Conservation (phyloP, 768 basidiomycete genomes). For the Panaeolus cyanescens region DNA sequence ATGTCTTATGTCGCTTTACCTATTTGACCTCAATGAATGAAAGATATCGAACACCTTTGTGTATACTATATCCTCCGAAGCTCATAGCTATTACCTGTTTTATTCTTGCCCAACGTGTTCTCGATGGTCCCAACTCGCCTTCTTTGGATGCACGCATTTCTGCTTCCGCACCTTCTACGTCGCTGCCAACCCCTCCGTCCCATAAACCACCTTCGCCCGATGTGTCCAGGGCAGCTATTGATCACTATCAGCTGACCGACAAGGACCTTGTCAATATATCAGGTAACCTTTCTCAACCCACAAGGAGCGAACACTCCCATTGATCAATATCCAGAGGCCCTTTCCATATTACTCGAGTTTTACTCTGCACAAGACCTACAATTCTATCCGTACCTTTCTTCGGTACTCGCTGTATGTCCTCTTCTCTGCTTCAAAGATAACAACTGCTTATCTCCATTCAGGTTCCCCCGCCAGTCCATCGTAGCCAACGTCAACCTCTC, state of each 20-base stretch:
- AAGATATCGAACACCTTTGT: constrained; percentile 81
- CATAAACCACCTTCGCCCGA: constrained; percentile 75
- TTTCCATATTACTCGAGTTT: constrained; percentile 71
- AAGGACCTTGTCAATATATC: constrained; percentile 57
- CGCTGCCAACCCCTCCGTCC: constrained; percentile 80
- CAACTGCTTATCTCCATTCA: constrained; percentile 20
- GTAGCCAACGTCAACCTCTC: constrained; percentile 33
- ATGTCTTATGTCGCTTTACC: constrained; percentile 7
- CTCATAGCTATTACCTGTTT: constrained; percentile 80
- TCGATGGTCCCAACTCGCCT: constrained; percentile 72
- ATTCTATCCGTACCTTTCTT: constrained; percentile 49
- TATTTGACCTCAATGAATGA: background rate
- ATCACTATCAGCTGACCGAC: constrained; percentile 66
- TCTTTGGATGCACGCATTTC: constrained; percentile 78
- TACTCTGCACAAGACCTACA: constrained; percentile 63
- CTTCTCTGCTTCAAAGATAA: background rate
- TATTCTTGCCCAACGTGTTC: constrained; percentile 71
- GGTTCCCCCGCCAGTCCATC: constrained; percentile 48
- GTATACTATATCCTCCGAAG: constrained; percentile 66
- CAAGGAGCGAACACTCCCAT: constrained; percentile 4
- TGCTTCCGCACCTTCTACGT: constrained; percentile 68
- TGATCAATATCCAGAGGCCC: constrained; percentile 46
- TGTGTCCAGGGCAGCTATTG: constrained; percentile 65
- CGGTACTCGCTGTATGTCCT: constrained; percentile 50
- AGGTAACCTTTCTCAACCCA: constrained; percentile 42